phyloP scores from a whole-genome alignment of 208 protist species.

The Crithidia sp. region DNA sequence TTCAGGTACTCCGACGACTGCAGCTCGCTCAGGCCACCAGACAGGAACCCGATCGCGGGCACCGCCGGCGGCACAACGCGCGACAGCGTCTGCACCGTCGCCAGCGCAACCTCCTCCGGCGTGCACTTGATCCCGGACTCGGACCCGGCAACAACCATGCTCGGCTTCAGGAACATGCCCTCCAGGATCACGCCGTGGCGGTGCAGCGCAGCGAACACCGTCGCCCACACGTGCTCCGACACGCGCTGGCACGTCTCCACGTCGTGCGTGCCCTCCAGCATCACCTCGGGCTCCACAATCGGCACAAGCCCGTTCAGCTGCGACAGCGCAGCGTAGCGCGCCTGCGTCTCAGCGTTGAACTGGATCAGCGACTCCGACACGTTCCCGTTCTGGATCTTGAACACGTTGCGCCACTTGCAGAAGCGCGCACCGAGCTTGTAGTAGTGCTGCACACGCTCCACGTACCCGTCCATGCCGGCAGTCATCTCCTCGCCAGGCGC shows the following conservation, averaged over 20 bases:
- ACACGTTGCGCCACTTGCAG: constrained; percentile 97
- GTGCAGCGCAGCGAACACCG: constrained; percentile 82
- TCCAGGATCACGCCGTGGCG: constrained; percentile 95
- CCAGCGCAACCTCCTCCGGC: constrained; percentile 84
- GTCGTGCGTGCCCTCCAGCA: constrained; percentile 96
- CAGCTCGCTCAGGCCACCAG: constrained; percentile 96
- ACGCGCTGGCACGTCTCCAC: constrained; percentile 87
- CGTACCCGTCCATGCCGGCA: constrained; percentile 95
- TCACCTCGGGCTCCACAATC: constrained; percentile 98
- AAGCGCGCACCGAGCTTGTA: constrained; percentile 96
- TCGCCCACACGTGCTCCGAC: constrained; percentile 87
- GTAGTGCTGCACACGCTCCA: constrained; percentile 89
- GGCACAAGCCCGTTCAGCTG: constrained; percentile 96
- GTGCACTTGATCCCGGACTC: constrained; percentile 66
- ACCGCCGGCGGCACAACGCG: constrained; percentile 95
- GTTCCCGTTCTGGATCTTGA: constrained; percentile 92
- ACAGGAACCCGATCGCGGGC: constrained; percentile 95
- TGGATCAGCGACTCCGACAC: constrained; percentile 91
- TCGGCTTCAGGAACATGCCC: constrained; percentile 97
- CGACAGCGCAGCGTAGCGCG: constrained; percentile 95
- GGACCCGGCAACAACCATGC: constrained; percentile 95
- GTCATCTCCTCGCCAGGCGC: constrained; percentile 94
- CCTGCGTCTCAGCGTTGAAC: constrained; percentile 94
- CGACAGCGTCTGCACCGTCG: constrained; percentile 91
- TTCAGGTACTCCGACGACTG: constrained; percentile 96